phyloP scores from a whole-genome alignment of 2,329 filamentous ascomycete genomes.

The Fusarium tupiense region DNA sequence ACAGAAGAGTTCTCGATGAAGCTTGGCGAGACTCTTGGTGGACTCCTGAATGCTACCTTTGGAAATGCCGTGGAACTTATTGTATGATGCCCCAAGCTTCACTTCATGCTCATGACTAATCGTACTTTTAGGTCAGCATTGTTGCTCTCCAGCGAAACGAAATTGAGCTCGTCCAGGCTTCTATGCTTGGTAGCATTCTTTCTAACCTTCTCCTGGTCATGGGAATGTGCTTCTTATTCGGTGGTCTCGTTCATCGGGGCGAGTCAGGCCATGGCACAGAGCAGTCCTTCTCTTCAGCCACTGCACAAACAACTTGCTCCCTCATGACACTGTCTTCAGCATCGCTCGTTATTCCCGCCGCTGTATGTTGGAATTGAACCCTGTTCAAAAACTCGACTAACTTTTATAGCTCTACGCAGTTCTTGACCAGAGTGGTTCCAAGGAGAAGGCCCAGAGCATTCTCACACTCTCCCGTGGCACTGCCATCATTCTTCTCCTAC shows the following conservation, averaged over 20 bases:
- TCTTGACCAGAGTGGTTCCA: slow-evolving; percentile 57
- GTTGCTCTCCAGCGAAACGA: slow-evolving; percentile 86
- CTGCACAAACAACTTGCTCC: slow-evolving; percentile 80
- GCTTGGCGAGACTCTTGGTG: slow-evolving; percentile 78
- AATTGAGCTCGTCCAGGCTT: slow-evolving; percentile 96
- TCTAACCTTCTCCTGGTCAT: slow-evolving; percentile 92
- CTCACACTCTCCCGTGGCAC: slow-evolving; percentile 79
- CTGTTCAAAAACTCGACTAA: slow-evolving; percentile 21
- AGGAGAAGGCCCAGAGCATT: slow-evolving; percentile 64
- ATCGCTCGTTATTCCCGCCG: slow-evolving; percentile 81
- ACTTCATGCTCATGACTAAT: slow-evolving; percentile 13
- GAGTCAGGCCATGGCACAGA: slow-evolving; percentile 68
- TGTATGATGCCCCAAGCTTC: slow-evolving; percentile 56
- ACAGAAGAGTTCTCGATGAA: slow-evolving; percentile 80
- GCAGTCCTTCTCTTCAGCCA: slow-evolving; percentile 78
- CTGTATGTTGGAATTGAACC: slow-evolving; percentile 54
- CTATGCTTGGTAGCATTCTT: slow-evolving; percentile 94
- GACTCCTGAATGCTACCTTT: slow-evolving; percentile 79
- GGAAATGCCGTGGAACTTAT: slow-evolving; percentile 84
- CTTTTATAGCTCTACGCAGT: slow-evolving; percentile 69
- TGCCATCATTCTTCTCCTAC: slow-evolving; percentile 75
- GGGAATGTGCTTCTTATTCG: slow-evolving; percentile 82
- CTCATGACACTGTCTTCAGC: slow-evolving; percentile 80
- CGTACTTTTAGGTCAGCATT: slow-evolving; percentile 78
- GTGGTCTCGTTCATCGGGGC: slow-evolving; percentile 71